phyloP scores from a whole-genome alignment of 495 filamentous ascomycete genomes.

The Talaromyces ruber region DNA sequence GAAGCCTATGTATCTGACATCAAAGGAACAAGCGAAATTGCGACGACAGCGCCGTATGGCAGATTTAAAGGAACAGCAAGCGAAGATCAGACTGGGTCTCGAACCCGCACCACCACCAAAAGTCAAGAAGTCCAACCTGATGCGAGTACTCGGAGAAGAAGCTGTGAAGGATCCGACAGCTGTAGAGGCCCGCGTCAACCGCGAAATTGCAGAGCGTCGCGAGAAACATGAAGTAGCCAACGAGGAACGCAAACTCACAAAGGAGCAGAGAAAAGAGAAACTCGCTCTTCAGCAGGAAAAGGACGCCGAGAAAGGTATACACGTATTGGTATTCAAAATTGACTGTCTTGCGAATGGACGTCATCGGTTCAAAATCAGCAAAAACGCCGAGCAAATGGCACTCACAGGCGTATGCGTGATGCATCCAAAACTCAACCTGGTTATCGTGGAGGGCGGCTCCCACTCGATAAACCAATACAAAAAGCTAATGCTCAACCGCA shows the following conservation, averaged over 20 bases:
- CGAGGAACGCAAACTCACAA: constrained; percentile 81
- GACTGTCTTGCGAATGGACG: constrained; percentile 79
- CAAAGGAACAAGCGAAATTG: constrained; percentile 84
- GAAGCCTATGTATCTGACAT: constrained; percentile 89
- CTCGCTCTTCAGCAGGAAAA: constrained; percentile 73
- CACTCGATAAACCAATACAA: constrained; percentile 74
- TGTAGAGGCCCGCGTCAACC: constrained; percentile 87
- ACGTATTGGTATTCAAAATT: constrained; percentile 79
- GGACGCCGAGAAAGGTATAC: constrained; percentile 78
- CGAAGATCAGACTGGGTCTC: constrained; percentile 86
- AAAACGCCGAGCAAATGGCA: constrained; percentile 80
- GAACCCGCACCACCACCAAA: constrained; percentile 86
- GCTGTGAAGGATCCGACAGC: constrained; percentile 97
- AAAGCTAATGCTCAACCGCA: constrained; percentile 84
- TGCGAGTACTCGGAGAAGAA: constrained; percentile 95
- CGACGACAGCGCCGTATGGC: constrained; percentile 86
- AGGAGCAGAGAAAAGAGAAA: constrained; percentile 85
- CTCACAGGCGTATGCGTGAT: constrained; percentile 84
- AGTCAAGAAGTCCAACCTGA: constrained; percentile 90
- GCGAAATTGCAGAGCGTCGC: constrained; percentile 78
- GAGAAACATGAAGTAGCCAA: constrained; percentile 69
- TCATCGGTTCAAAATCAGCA: constrained; percentile 85
- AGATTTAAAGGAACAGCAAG: constrained; percentile 89
- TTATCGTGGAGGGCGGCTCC: constrained; percentile 86
- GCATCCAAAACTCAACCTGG: constrained; percentile 75